Base-by-base conservation (phyloP, 257 asterid species). In the Orobanche coerulescens region DNA sequence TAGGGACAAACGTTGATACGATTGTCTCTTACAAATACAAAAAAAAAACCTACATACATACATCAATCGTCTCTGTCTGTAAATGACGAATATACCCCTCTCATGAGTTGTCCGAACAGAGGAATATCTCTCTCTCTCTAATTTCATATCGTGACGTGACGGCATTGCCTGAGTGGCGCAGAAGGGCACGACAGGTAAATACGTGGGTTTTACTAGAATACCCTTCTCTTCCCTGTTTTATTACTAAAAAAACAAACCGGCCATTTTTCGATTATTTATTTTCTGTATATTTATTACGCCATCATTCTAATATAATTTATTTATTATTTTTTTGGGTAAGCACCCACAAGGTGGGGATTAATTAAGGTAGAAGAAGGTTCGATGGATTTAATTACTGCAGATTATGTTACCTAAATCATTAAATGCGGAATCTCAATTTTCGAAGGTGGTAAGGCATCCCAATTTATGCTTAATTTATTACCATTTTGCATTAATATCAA, bases 81-180 rank as follows among this genome's bases (percentile, higher is more conserved):
- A 34, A 34, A 36, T 36, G 76, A 75, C 84, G 58, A 40, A 19
- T 40, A 59, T 66, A 15, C 76, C 81, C 79, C 75, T 60, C 15
- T n/a, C 6, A 39, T 24, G 15, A 51, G 65, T 44, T 25, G 28
- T 65, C 55, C 57, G 1, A 12, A 61, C 70, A 64, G 39, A 11
- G 64, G 69, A 65, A 64, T 61, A 61, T 68, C 2, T 66, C 66
- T 56, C 70, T 63, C 62, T n/a, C n/a, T n/a, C n/a, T n/a, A 63
- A 28, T 39, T 10, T 44, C 71, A 68, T 20, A 2, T 20, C 51
- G 48, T 58, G 71, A 69, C 69, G 73, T 65, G 78, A 57, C 75
- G 72, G 59, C 55, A 62, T 61, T 62, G 73, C 71, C 65, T 52
- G 5, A 36, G 62, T 6, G 6, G 71, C 44, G 69, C 46, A 22